Evolutionary conservation across 805 yeast species (phyloP).

Genomic region (Pichia gijzeniarum): DNA sequence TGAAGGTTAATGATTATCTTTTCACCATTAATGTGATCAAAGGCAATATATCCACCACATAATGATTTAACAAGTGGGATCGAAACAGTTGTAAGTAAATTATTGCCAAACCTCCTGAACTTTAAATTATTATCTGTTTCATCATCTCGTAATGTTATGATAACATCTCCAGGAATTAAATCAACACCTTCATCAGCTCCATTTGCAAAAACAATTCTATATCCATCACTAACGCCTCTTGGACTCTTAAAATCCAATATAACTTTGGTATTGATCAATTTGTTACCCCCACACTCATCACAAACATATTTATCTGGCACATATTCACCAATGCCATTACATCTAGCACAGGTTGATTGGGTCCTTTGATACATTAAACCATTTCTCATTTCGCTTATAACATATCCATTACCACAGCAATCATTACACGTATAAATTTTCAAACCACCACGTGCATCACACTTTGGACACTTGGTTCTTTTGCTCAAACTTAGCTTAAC

Average conservation of each 20-base stretch:
- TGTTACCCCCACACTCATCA: constrained; percentile 38
- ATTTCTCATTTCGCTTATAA: constrained; percentile 34
- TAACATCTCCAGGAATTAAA: constrained; percentile 60
- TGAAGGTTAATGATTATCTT: constrained; percentile 34
- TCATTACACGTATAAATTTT: constrained; percentile 27
- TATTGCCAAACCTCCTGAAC: constrained; percentile 32
- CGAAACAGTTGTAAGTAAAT: constrained; percentile 18
- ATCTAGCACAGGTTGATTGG: constrained; percentile 39
- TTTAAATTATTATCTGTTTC: constrained; percentile 26
- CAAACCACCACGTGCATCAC: constrained; percentile 48
- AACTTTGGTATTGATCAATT: constrained; percentile 41
- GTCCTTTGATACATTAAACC: constrained; percentile 40
- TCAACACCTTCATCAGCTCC: constrained; percentile 61
- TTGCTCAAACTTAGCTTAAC: constrained; percentile 50
- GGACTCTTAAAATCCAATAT: constrained; percentile 46
- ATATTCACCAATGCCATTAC: constrained; percentile 36
- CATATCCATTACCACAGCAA: constrained; percentile 40
- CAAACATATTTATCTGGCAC: constrained; percentile 32
- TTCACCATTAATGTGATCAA: constrained; percentile 34
- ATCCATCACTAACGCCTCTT: constrained; percentile 51
- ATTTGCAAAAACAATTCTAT: constrained; percentile 45
- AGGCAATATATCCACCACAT: constrained; percentile 24
- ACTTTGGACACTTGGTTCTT: constrained; percentile 40
- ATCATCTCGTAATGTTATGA: constrained; percentile 40
- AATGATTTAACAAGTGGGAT: constrained; percentile 20